Percentiles rank a stretch among this genome's conserved stretches.
Conservation (phyloP, 2,329 filamentous ascomycete genomes). For the Kalaharituber pfeilii region DNA sequence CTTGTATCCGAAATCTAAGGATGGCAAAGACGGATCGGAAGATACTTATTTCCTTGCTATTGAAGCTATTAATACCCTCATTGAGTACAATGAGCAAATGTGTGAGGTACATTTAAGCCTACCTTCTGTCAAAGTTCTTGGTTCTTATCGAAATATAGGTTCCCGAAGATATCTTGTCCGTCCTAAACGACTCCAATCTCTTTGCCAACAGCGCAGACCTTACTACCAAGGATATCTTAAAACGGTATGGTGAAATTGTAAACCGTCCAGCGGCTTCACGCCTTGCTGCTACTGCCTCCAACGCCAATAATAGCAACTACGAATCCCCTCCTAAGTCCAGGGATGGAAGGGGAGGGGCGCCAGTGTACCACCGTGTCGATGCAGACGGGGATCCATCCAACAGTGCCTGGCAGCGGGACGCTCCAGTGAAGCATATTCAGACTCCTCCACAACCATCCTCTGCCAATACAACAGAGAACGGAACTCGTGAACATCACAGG, state of each 20-base stretch:
- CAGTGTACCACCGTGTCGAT: slow-evolving; percentile 51
- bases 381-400: slow-evolving; percentile 56
- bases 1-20: slow-evolving; percentile 48
- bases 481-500: background rate
- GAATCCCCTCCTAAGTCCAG: slow-evolving; percentile 30
- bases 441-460: background rate
- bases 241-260: slow-evolving; percentile 71
- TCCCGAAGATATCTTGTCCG: slow-evolving; percentile 73
- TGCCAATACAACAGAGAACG: background rate
- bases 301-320: slow-evolving; percentile 29
- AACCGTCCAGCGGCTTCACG: slow-evolving; percentile 44
- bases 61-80: slow-evolving; percentile 77
- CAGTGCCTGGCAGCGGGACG: slow-evolving; percentile 61
- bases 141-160: slow-evolving; percentile 42
- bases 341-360: slow-evolving; percentile 37
- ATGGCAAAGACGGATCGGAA: slow-evolving; percentile 50
- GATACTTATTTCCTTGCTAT: slow-evolving; percentile 78
- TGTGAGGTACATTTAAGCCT: slow-evolving; percentile 53
- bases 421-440: slow-evolving; percentile 59
- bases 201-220: slow-evolving; percentile 72
- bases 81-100: slow-evolving; percentile 88
- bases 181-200: slow-evolving; percentile 65
- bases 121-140: background rate
- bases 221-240: slow-evolving; percentile 92
- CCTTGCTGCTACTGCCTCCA: slow-evolving; percentile 36